Evolutionary conservation across 163 green algal genomes (phyloP), one percentile per base, ranked within the genome.

Genomic region (Prototheca wickerhamii): DNA sequence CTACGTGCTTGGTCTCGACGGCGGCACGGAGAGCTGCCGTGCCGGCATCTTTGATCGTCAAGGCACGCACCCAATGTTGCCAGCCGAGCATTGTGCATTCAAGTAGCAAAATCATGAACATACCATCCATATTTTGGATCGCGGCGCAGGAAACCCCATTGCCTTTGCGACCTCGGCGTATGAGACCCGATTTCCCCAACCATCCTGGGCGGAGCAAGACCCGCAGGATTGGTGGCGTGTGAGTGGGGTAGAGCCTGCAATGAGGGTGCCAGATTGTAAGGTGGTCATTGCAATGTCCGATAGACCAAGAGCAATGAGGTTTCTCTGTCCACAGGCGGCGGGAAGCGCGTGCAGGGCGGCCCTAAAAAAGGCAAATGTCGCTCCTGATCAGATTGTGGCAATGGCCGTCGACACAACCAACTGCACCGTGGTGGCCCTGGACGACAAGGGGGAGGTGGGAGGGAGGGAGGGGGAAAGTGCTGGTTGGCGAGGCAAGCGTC

Each of bases 341-440:
- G 76, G 82, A 2, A 46, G 21, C 2, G 81, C 82, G 23, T 70
- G 86, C 35, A 61, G 61, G 21, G 55, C 70, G 42, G 77, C 72
- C 30, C 25, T 87, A 30, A 53, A 34, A 0, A 35, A 70, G 1
- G 62, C 82, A 2, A 46, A 56, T 2, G 35, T 77, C 1, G 10
- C n/a, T 1, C 7, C 68, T 1, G 52, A 43, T 1, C 40, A 75
- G 25, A 75, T 93, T 4, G 70, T 65, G 4, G 82, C 72, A 12
- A 53, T 93, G 3, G 80, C 79, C 44, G 17, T 88, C 7, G 86
- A 93, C 78, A 92, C 85, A 49, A 93, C 86, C 1, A 89, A 82
- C 80, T 93, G 86, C 75, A 84, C 85, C 0, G 85, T 91, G 23
- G 83, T 90, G 44, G 78, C 72, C 7, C 33, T 85, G 56, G 74